Percentiles rank a stretch among this genome's conserved stretches.
These are phyloP conservation scores for Aspergillus wentii DNA, from an alignment of 495 filamentous ascomycete species.

Conservation along the genomic window DNA sequence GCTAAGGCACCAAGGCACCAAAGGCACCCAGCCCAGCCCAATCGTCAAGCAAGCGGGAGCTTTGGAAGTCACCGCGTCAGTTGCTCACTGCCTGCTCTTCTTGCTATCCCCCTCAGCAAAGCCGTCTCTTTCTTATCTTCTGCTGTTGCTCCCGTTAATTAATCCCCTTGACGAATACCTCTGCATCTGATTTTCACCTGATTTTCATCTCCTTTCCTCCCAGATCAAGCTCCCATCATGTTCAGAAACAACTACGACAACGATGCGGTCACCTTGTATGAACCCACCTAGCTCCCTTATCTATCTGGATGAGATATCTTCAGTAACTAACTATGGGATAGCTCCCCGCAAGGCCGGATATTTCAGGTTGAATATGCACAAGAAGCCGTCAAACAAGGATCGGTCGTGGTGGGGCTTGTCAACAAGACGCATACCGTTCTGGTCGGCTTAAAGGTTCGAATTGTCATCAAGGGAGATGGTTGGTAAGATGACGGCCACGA, in stretches of 20 bases:
- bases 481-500: not conserved
- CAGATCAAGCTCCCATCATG: slow-evolving; percentile 52
- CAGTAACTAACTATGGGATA: slow-evolving; percentile 27
- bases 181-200: slow-evolving; percentile 5
- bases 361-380: slow-evolving; percentile 99
- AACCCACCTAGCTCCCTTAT: slow-evolving; percentile 22
- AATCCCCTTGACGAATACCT: not conserved
- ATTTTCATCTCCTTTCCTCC: slow-evolving; percentile 3
- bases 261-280: slow-evolving; percentile 98
- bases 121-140: slow-evolving; percentile 20
- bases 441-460: slow-evolving; percentile 86
- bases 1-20: slow-evolving; percentile 31
- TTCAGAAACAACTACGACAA: slow-evolving; percentile 99
- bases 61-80: slow-evolving; percentile 14
- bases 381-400: slow-evolving; percentile 98
- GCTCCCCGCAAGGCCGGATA: slow-evolving; percentile 98
- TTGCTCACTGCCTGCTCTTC: slow-evolving; percentile 17
- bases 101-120: slow-evolving; percentile 5
- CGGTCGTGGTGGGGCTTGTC: slow-evolving; percentile 91
- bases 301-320: slow-evolving; percentile 14
- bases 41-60: not conserved
- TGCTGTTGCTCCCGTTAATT: slow-evolving; percentile 2
- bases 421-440: slow-evolving; percentile 98
- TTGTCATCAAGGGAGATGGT: too few species aligned
- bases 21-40: slow-evolving; percentile 1